Evolutionary conservation across 768 basidiomycete genomes (phyloP).

Genomic region (Tricholoma sp.): DNA sequence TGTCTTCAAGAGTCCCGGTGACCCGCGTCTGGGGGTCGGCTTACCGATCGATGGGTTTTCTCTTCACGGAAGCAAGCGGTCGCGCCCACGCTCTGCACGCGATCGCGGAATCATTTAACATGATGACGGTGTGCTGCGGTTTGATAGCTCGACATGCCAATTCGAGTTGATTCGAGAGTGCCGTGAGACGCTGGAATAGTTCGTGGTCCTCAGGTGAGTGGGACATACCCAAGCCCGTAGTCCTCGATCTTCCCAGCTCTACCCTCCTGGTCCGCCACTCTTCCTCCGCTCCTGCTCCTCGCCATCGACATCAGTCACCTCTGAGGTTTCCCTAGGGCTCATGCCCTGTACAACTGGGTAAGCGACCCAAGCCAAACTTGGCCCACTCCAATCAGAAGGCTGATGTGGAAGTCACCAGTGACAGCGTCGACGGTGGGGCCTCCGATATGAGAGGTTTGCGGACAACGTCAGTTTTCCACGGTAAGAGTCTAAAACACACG

Average conservation of each 20-base stretch:
- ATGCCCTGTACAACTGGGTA: background rate
- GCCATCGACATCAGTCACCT: background rate
- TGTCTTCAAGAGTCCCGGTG: slow-evolving; percentile 76
- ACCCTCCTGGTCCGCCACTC: background rate
- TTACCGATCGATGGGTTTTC: too few species aligned
- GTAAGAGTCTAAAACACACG: background rate
- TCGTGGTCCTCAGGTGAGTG: background rate
- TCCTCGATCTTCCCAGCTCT: background rate
- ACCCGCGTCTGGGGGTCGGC: too few species aligned
- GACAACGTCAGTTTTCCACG: background rate
- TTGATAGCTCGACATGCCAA: background rate
- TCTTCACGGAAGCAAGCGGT: too few species aligned
- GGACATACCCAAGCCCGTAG: background rate
- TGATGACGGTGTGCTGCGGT: too few species aligned
- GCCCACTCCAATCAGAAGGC: background rate
- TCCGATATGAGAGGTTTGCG: background rate
- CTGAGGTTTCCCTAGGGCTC: background rate
- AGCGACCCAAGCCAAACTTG: background rate
- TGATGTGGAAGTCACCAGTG: background rate
- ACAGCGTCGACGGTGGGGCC: background rate
- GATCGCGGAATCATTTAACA: too few species aligned
- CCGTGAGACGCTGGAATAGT: too few species aligned
- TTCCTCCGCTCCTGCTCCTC: background rate
- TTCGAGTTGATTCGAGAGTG: background rate
- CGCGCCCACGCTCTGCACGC: too few species aligned